phyloP scores from a whole-genome alignment of 805 yeast species.

The Isabelozyma pseudorhagii region DNA sequence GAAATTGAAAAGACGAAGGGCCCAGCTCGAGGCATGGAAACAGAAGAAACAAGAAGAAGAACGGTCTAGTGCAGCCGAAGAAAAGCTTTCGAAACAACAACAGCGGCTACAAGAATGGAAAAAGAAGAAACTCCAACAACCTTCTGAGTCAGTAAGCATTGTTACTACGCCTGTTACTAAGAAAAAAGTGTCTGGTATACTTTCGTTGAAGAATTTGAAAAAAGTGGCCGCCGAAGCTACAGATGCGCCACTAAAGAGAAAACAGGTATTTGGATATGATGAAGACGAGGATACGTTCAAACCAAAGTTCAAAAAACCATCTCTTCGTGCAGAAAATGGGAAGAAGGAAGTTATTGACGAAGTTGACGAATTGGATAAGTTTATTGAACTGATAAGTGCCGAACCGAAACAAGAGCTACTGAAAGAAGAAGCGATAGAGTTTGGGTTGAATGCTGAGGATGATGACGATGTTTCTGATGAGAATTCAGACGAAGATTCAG shows the following conservation, averaged over 20 bases:
- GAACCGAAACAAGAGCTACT: background rate
- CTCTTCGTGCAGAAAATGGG: conserved; percentile 7
- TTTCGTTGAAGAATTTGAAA: background rate
- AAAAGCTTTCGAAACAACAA: conserved; percentile 24
- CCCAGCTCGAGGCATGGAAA: conserved; percentile 60
- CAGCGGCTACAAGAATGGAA: conserved; percentile 53
- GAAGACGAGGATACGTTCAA: conserved; percentile 23
- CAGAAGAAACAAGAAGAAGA: conserved; percentile 22
- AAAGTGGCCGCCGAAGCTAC: background rate
- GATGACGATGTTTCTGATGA: conserved; percentile 16
- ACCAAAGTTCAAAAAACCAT: conserved; percentile 19
- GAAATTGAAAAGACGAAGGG: conserved; percentile 42
- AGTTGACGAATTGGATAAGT: conserved; percentile 19
- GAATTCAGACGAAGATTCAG: conserved; percentile 33
- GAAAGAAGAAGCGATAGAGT: conserved; percentile 6
- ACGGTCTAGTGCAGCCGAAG: conserved; percentile 4
- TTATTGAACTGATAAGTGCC: conserved; percentile 2
- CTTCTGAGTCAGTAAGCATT: background rate
- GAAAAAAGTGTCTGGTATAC: background rate
- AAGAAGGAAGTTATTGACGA: conserved; percentile 38
- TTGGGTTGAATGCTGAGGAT: conserved; percentile 4
- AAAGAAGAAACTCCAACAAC: conserved; percentile 20
- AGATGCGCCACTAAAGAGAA: conserved; percentile 4
- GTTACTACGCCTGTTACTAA: background rate
- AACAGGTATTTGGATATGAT: conserved; percentile 19